A percentile compares a stretch with the other conserved stretches of the same genome.
These are phyloP conservation scores for Rhodamnia argentea DNA, from an alignment of 345 rosid species.

Conservation along the genomic window DNA sequence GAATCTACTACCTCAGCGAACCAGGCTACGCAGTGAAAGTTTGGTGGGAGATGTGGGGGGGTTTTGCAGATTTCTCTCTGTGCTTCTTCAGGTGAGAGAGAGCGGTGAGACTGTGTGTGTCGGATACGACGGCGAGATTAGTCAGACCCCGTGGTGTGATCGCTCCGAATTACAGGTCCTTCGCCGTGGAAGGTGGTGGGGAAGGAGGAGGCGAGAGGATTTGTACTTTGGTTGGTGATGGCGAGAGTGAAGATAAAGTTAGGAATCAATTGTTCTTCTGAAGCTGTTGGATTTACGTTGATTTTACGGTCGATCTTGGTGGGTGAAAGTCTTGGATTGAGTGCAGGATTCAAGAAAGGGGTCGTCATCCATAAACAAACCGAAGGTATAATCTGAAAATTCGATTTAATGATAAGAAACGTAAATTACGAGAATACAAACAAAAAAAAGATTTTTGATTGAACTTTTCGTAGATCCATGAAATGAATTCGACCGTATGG, in stretches of 20 bases:
- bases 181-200: background rate
- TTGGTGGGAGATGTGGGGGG: background rate
- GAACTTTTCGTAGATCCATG: too few relatives aligned
- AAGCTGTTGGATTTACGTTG: background rate
- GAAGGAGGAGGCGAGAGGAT: background rate
- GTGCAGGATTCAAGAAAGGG: background rate
- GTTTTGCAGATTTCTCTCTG: background rate
- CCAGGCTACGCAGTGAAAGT: background rate
- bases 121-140: background rate
- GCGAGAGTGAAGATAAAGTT: background rate
- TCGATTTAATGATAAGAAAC: background rate
- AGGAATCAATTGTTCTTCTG: background rate
- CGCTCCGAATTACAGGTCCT: background rate
- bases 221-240: background rate
- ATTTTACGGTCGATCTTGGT: background rate
- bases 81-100: background rate
- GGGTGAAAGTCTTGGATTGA: background rate
- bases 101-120: background rate
- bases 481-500: background rate
- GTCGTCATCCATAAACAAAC: background rate
- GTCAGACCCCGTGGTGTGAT: background rate
- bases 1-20: background rate
- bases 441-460: rapidly evolving
- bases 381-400: background rate
- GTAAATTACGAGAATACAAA: background rate